Evolutionary conservation across 2,329 filamentous ascomycete species (phyloP), one percentile per base, ranked within the genome.

Genomic region (Chaetomium sp.): DNA sequence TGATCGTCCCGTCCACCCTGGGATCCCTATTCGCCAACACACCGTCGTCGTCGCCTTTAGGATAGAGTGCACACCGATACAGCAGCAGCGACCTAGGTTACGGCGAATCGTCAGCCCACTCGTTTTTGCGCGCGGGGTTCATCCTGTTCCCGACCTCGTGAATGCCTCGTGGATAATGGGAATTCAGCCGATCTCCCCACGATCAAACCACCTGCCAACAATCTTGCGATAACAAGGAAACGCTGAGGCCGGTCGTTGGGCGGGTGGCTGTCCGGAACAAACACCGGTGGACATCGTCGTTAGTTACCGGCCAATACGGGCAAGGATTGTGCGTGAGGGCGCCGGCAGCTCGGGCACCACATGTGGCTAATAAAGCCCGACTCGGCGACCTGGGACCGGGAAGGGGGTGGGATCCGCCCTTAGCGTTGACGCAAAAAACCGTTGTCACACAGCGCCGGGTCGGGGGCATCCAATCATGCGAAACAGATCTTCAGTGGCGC

Each of bases 271-370:
- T 53, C 29, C 45, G 57, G 57, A 21, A 29, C 29, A 2, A 47
- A 19, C 45, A 29, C 12, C 42, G 42, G 42, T 12, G 16, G 13
- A 19, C 19, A 42, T n/a, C 16, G 35, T 50, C 5, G 38, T 38
- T 49, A 49, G 38, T 38, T 49, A 49, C 31, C 49, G 23, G 23
- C 51, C 62, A 31, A 57, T 35, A 31, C 12, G 19, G 45, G 47
- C 47, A 62, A 33, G 53, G 47, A 53, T 57, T 45, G 60, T 57
- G 42, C 5, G 19, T 57, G 35, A 49, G 59, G 38, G 47, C 42
- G 60, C 67, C 49, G 80, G 86, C 67, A 83, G 84, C 25, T 85
- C 82, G 42, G 85, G 84, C 1, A 85, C 86, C 65, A 54, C 47
- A 65, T 69, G 70, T 70, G 70, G 69, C 67, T 69, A 70, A 71